Base-by-base conservation (phyloP, 1,284 basidiomycete genomes). In the Trichosporon ovoides region DNA sequence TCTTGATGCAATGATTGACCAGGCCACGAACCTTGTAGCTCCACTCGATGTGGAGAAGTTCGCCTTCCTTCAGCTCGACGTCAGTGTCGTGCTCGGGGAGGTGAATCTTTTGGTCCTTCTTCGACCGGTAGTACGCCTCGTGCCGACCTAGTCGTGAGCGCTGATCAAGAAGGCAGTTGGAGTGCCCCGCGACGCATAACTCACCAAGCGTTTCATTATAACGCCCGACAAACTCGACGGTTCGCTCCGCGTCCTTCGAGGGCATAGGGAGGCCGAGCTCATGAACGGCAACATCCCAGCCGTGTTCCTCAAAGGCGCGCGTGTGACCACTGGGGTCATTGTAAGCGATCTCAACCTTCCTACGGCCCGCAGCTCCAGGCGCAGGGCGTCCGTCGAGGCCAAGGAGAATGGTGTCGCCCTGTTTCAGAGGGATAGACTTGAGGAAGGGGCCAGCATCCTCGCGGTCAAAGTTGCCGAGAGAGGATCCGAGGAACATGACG, bases 401-500 rank as follows among this genome's bases (percentile, higher is more conserved):
- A 20, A 98, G 78, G 6, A 84, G 73, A 37, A 83, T 74, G 9
- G 80, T 82, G 66, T 83, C 83, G 5, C 80, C 80, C 3, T 64
- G 62, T 11, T 87, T 84, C 46, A 98, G 81, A 12, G 91, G 90
- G 20, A 96, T 80, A 1, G 84, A 83, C 13, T 82, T 82, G 55
- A 98, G 82, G 78, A 98, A 97, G 0, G 82, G 78, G 1, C 82
- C 82, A 7, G 87, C 89, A 24, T 83, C 86, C 16, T 81, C 80
- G 22, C 91, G 84, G n/a, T 81, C 75, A 74, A 98, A 97, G 79
- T 98, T 98, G 13, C 95, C 95, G 13, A 98, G 78, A 0, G 91
- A 92, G 0, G 90, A 95, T 0, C 95, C 95, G n/a, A 98, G 81
- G 81, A 96, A 98, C 59, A 97, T 79, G 57, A 97, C 79, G 69